Base-by-base conservation (phyloP, 2,329 filamentous ascomycete genomes). In the Fusarium burgessii region DNA sequence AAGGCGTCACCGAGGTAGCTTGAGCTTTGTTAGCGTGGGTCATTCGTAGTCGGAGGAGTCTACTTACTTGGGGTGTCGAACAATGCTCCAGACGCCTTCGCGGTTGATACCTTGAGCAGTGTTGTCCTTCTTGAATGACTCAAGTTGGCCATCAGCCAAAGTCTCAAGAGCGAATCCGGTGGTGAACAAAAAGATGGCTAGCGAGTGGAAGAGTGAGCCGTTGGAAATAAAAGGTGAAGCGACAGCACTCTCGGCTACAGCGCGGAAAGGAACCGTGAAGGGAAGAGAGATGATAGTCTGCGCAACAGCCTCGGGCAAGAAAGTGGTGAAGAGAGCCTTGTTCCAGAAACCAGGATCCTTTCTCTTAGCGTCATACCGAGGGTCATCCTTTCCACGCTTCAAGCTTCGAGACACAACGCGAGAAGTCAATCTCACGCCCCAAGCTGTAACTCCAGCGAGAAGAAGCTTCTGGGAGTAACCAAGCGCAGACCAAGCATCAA, bases 51-150 rank as follows among this genome's bases (percentile, higher is more conserved):
- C 1, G 14, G 8, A 1, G 3, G 20, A 0, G 9, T 23, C 4
- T 23, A 46, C 62, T 42, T 68, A 67, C 64, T 67, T 67, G 8
- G 64, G 64, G 29, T 67, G 64, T 62, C 64, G 23, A 23, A 68
- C 64, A 7, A 67, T 67, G 7, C 64, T 67, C 64, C 64, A 67
- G 2, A 67, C 64, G 1, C 64, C 64, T 6, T 62, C 57, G 0
- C 56, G 35, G 10, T 62, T 68, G 18, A 68, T n/a, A 4, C 63
- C 57, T 23, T 40, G 25, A 3, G 45, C 2, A 0, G 15, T 27
- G 2, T 57, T 40, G 2, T 33, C 35, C 38, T 67, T 50, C 49
- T 68, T 68, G 23, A 68, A 68, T 0, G 57, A 32, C 23, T 68
- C 56, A 10, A 67, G 63, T 20, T 67, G 63, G 0, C 7, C 10